Conservation (phyloP, 148 eudicot genomes). For the Salicornia ramosissima region DNA sequence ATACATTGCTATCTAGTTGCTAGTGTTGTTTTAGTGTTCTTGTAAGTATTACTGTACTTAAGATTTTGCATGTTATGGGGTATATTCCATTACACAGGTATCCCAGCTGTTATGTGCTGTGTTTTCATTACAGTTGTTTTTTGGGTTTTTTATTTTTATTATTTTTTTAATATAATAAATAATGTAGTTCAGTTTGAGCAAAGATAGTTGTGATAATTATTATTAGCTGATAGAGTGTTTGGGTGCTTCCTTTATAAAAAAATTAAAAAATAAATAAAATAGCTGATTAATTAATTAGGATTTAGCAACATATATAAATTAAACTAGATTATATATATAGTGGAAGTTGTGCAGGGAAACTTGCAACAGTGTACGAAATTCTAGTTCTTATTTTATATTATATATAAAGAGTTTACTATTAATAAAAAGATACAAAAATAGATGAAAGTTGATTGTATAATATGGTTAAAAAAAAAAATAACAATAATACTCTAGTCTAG, state of each 20-base stretch:
- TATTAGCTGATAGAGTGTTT: not conserved
- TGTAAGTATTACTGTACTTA: constrained; percentile 5
- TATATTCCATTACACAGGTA: constrained; percentile 10
- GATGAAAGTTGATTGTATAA: too few relatives aligned
- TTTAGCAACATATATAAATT: not conserved
- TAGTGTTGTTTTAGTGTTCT: too few relatives aligned
- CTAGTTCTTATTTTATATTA: not conserved
- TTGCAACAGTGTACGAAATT: constrained; percentile 6
- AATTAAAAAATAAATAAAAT: not conserved
- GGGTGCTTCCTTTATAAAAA: not conserved
- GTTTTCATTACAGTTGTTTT: not conserved
- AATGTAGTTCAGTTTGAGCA: not conserved
- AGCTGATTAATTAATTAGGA: not conserved
- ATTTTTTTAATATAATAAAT: too few relatives aligned
- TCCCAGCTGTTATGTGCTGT: constrained; percentile 16
- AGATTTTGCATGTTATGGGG: not conserved
- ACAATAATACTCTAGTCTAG: too few relatives aligned
- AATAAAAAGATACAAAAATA: too few relatives aligned
- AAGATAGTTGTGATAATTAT: not conserved
- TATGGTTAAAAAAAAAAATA: too few relatives aligned
- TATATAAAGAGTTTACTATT: too few relatives aligned
- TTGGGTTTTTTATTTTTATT: not conserved
- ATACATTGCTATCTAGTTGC: too few relatives aligned
- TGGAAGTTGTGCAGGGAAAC: constrained; percentile 13
- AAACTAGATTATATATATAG: not conserved